Evolutionary conservation across 352 stramenopile species (phyloP).

Genomic region (Globisporangium cylindrosporum): DNA sequence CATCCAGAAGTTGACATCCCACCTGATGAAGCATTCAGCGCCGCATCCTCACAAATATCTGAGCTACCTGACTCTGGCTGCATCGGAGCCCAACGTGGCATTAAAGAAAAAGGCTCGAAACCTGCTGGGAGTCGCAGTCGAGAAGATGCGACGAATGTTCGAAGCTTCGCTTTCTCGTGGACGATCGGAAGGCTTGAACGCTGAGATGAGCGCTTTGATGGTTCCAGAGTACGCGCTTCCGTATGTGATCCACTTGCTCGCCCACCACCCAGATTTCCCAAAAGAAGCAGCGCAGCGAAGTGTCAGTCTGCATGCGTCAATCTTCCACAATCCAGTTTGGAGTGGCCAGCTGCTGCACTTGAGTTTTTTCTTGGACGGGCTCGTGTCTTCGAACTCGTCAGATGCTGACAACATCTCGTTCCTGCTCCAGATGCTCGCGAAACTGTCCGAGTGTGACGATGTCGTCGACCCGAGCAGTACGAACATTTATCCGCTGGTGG

Average conservation of each 20-base stretch:
- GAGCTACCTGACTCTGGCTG: slow-evolving; percentile 67
- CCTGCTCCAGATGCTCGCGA: slow-evolving; percentile 76
- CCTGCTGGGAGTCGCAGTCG: slow-evolving; percentile 51
- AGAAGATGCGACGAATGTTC: slow-evolving; percentile 78
- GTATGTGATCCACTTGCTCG: slow-evolving; percentile 82
- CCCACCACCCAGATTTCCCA: slow-evolving; percentile 72
- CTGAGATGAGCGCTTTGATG: slow-evolving; percentile 46
- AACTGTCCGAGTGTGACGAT: slow-evolving; percentile 75
- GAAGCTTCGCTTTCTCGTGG: slow-evolving; percentile 39
- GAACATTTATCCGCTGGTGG: slow-evolving; percentile 64
- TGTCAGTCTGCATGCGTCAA: slow-evolving; percentile 22
- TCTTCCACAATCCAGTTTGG: slow-evolving; percentile 44
- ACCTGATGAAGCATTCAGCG: slow-evolving; percentile 61
- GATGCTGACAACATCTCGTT: slow-evolving; percentile 85
- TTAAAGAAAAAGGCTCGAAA: slow-evolving; percentile 58
- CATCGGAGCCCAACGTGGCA: slow-evolving; percentile 39
- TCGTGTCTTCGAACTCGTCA: slow-evolving; percentile 47
- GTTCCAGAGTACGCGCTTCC: slow-evolving; percentile 80
- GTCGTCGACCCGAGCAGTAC: slow-evolving; percentile 32
- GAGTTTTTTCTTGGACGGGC: slow-evolving; percentile 67
- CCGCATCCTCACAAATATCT: slow-evolving; percentile 80
- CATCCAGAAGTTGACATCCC: slow-evolving; percentile 69
- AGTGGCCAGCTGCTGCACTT: slow-evolving; percentile 54
- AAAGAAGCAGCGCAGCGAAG: slow-evolving; percentile 33
- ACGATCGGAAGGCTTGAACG: slow-evolving; percentile 5